Conservation (phyloP, 2,329 filamentous ascomycete species). For the Aspergillus quadrilineatus region DNA sequence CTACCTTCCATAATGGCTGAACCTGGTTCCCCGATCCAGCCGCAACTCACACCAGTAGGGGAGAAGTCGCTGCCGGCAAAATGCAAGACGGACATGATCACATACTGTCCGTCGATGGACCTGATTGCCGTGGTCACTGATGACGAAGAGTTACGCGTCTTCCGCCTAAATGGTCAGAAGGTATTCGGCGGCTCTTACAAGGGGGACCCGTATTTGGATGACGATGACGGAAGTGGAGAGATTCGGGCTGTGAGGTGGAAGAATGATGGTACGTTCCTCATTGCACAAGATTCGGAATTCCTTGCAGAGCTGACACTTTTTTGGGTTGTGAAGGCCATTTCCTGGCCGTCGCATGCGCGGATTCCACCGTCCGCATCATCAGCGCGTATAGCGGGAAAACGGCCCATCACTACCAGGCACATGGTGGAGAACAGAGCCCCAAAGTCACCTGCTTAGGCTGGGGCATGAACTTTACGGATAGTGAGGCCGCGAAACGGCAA, state of each 20-base stretch:
- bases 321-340: conserved; percentile 53
- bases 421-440: conserved; percentile 17
- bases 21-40: conserved; percentile 21
- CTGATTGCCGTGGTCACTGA: conserved; percentile 70
- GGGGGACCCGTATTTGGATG: conserved; percentile 40
- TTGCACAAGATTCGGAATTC: background rate
- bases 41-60: conserved; percentile 40
- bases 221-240: conserved; percentile 43
- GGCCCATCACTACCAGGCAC: conserved; percentile 62
- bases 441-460: conserved; percentile 53
- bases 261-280: conserved; percentile 57
- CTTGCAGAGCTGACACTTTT: background rate
- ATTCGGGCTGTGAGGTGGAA: conserved; percentile 61
- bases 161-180: conserved; percentile 72
- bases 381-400: conserved; percentile 79
- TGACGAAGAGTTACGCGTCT: conserved; percentile 70
- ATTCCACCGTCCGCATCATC: conserved; percentile 73
- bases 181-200: conserved; percentile 55
- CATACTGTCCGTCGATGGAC: conserved; percentile 82
- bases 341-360: conserved; percentile 79
- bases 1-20: conserved; percentile 22
- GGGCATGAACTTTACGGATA: conserved; percentile 57
- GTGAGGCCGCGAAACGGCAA: conserved; percentile 43
- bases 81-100: conserved; percentile 54
- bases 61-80: conserved; percentile 43